Conservation (phyloP, 2,329 filamentous ascomycete species). For the Epichloe glyceriae region DNA sequence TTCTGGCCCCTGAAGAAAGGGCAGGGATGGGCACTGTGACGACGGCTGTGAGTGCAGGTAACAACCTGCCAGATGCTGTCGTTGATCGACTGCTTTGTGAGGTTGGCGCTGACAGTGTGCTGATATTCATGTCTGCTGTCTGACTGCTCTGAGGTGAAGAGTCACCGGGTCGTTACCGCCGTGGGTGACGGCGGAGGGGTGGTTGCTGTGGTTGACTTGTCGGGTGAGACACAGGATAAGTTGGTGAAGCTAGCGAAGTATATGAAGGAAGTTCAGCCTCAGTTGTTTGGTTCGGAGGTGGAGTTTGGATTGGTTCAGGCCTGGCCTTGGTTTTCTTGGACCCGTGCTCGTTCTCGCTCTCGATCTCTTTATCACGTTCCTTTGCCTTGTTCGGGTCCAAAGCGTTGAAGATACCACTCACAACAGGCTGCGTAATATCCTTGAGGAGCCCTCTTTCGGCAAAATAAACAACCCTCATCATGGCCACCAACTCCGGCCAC, state of each 20-base stretch:
- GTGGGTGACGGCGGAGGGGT: neutral
- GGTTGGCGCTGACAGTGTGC: neutral
- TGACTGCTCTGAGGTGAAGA: neutral
- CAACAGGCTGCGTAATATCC: neutral
- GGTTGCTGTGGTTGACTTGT: neutral
- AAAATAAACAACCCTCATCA: neutral
- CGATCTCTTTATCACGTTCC: neutral
- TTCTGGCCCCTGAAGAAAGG: slow-evolving; percentile 4
- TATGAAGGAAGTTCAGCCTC: neutral
- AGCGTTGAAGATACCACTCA: neutral
- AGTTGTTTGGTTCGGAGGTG: neutral
- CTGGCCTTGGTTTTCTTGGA: neutral
- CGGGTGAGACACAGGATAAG: neutral
- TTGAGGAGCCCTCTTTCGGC: neutral
- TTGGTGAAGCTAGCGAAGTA: neutral
- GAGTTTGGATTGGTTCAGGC: neutral
- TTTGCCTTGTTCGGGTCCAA: neutral
- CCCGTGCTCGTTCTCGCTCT: neutral
- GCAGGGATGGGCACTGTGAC: slow-evolving; percentile 1
- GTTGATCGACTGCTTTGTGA: neutral
- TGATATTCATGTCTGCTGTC: neutral
- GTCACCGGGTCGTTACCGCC: neutral
- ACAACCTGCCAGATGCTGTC: neutral
- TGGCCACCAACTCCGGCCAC: neutral
- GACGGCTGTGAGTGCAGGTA: neutral